These are phyloP conservation scores for Aspergillus spinulosporus DNA, from an alignment of 2,329 filamentous ascomycete genomes.

Conservation along the genomic window DNA sequence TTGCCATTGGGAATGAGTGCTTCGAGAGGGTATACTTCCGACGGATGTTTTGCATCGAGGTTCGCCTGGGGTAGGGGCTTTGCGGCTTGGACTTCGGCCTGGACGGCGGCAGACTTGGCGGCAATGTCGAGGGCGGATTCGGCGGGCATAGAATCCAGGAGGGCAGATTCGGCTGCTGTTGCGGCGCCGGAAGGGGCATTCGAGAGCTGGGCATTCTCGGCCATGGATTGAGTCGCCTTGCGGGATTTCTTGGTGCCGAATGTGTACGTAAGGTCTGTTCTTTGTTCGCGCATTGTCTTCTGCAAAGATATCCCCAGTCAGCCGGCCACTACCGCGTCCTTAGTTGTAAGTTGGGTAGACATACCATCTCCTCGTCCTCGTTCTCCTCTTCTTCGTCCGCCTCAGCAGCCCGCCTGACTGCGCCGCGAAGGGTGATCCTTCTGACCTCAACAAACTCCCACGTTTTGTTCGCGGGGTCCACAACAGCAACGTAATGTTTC, in stretches of 20 bases:
- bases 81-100: conserved; percentile 46
- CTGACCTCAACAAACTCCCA: conserved; percentile 57
- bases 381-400: conserved; percentile 31
- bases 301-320: conserved; percentile 16
- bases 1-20: conserved; percentile 44
- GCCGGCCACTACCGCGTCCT: neutral
- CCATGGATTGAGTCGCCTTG: conserved; percentile 49
- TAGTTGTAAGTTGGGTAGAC: conserved; percentile 1
- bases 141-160: conserved; percentile 45
- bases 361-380: conserved; percentile 34
- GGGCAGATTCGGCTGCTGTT: conserved; percentile 44
- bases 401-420: conserved; percentile 34
- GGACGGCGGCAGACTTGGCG: conserved; percentile 36
- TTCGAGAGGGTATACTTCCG: conserved; percentile 48
- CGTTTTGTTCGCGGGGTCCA: conserved; percentile 54
- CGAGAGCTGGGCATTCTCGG: conserved; percentile 50
- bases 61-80: conserved; percentile 49
- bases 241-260: conserved; percentile 54
- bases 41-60: conserved; percentile 44
- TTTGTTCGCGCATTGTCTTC: conserved; percentile 42
- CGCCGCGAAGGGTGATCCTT: conserved; percentile 57
- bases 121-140: conserved; percentile 34
- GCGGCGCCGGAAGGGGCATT: conserved; percentile 38
- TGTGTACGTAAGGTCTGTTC: conserved; percentile 48
- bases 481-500: conserved; percentile 63